Conservation (phyloP, 164 flowering plant species). For the Umbilicus rupestris region DNA sequence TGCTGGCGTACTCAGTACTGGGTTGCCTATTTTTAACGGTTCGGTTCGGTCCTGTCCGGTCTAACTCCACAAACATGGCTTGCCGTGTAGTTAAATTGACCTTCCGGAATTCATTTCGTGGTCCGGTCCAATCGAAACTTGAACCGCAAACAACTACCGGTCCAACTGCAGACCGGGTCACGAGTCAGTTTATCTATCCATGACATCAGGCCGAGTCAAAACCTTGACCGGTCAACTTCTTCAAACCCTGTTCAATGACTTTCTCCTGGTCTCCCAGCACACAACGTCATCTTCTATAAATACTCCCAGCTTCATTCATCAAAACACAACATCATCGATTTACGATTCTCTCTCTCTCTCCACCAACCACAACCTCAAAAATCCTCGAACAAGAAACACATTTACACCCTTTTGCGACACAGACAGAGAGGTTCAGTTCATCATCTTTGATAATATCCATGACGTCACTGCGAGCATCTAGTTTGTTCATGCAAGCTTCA, state of each 20-base stretch:
- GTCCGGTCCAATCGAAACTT: neutral
- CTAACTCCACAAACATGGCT: neutral
- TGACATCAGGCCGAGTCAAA: slow-evolving; percentile 3
- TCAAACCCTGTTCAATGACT: neutral
- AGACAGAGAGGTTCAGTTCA: neutral
- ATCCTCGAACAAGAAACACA: neutral
- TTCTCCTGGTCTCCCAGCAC: neutral
- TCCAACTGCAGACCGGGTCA: neutral
- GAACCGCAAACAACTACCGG: slow-evolving; percentile 2
- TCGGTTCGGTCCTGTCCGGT: neutral
- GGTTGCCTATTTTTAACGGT: neutral
- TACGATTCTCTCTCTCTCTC: neutral
- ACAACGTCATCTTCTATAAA: slow-evolving; percentile 1
- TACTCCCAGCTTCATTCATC: neutral
- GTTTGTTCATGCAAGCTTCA: slow-evolving; percentile 1
- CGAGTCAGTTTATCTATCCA: too few relatives aligned
- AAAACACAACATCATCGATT: neutral
- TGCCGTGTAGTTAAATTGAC: neutral
- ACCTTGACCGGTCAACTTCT: slow-evolving; percentile 12
- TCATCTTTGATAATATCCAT: neutral
- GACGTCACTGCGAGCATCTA: slow-evolving; percentile 8
- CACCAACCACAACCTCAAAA: neutral
- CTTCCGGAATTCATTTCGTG: neutral
- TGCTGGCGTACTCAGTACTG: neutral
- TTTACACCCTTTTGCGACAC: neutral